Base-by-base conservation (phyloP, 1,284 basidiomycete species). In the Naganishia liquefaciens region DNA sequence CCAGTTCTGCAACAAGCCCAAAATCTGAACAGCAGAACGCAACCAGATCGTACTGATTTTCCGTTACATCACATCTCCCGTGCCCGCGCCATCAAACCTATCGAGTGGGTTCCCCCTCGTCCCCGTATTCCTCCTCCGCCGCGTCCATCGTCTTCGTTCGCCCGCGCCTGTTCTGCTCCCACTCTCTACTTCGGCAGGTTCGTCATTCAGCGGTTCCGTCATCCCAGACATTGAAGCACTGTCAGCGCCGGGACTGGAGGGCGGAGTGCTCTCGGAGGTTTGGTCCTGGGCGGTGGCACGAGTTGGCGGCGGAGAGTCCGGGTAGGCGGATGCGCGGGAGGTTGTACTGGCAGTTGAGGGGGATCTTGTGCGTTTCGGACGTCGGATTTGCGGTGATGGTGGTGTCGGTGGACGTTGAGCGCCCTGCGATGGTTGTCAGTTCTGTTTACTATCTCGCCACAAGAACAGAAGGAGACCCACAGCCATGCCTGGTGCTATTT, bases 321-420 rank as follows among this genome's bases (percentile, higher is more conserved):
- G 55, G 46, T 60, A 60, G 13, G 44, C 55, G 2, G 55, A 60
- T 25, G 46, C 21, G 44, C 40, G 23, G 30, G 46, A 40, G 40
- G 42, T 17, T 1, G 46, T 21, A 44, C 28, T 47, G 27, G 28
- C 19, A 13, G 21, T 2, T 11, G 55, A 49, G 30, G 44, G 46
- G 43, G 44, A 28, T 28, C 23, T n/a, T 28, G 44, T 44, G 23
- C 55, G 54, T 55, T 55, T 55, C 10, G 40, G 40, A 25, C 54
- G 28, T n/a, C 55, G 44, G 46, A 60, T 47, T 50, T 49, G 44
- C 4, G 55, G 55, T 21, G 55, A 60, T 23, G 63, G 63, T 6
- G 63, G 63, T 19, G 63, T 61, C 1, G 63, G 53, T 46, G 63
- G 44, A n/a, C 63, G 63, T 65, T 61, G 50, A 23, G 63, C 63